phyloP scores from a whole-genome alignment of 495 filamentous ascomycete species.

The Letharia columbiana region DNA sequence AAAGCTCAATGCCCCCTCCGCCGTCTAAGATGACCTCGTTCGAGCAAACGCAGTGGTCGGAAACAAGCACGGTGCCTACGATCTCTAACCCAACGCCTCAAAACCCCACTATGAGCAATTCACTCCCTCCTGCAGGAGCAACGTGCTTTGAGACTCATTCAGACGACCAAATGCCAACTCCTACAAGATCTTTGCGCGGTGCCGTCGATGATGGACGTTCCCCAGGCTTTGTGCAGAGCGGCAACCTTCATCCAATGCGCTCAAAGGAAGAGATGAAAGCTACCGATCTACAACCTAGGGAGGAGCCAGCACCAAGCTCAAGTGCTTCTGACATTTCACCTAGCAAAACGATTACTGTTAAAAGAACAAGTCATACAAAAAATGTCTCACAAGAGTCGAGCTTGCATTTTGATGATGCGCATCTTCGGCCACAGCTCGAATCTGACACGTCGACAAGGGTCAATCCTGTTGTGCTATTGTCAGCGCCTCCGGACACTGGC shows the following conservation, averaged over 20 bases:
- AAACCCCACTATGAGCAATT: not conserved
- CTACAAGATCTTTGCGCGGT: not conserved
- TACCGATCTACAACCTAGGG: not conserved
- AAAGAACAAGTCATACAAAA: not conserved
- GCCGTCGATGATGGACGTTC: not conserved
- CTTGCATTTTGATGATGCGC: not conserved
- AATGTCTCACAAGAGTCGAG: not conserved
- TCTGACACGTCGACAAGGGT: not conserved
- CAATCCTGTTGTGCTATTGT: constrained; percentile 5
- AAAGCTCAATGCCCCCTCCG: constrained; percentile 3
- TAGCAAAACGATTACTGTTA: not conserved
- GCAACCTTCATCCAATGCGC: not conserved
- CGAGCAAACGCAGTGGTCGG: constrained; percentile 4
- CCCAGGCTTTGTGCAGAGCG: not conserved
- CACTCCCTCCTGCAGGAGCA: too few species aligned
- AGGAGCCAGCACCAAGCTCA: not conserved
- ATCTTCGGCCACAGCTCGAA: not conserved
- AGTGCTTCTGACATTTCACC: constrained; percentile 1
- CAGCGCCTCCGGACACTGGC: not conserved
- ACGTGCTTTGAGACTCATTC: not conserved
- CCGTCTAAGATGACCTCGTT: not conserved
- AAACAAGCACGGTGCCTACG: not conserved
- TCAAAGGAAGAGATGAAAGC: not conserved
- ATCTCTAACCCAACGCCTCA: not conserved
- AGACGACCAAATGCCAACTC: constrained; percentile 8